Evolutionary conservation across 1,284 basidiomycete species (phyloP), one percentile per base, ranked within the genome.

Genomic region (Microbotryum violaceum): DNA sequence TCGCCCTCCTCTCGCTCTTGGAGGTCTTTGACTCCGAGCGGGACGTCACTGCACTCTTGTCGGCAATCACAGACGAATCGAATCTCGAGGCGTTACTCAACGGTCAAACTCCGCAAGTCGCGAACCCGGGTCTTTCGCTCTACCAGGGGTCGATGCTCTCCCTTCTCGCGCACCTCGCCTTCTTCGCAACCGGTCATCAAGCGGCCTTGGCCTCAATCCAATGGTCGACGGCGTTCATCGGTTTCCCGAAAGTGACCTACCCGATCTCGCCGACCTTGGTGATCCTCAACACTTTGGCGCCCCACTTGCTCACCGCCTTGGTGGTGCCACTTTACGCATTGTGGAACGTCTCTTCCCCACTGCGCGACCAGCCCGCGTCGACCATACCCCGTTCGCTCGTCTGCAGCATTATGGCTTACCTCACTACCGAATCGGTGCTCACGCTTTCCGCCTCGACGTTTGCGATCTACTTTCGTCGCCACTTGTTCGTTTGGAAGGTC

Each of bases 401-500:
- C 27, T 75, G 77, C 45, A 81, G 85, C 0, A 78, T 78, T 0
- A 73, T 92, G 1, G 85, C 82, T 0, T 78, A 88, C 63, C 80
- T 84, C 77, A 76, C 85, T 3, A 93, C 93, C 74, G 86, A 87
- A 72, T 75, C 81, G 4, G 71, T 79, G 4, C 73, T 96, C 33
- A 76, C 89, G 0, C 73, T 94, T 7, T 84, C 87, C 4, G 83
- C 84, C 10, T 85, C 89, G 5, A 75, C 84, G 6, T 86, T 85
- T 62, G 85, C 91, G 0, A 86, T 87, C 4, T 82, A 84, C 72
- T 79, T 97, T 58, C 77, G 91, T 60, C 75, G 94, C 48, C 96
- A 99, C 75, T 76, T 98, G 68, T 97, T 98, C 93, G 91, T 97
- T 45, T 99, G 94, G 91, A 97, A 97, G 77, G 86, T 97, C 6